Percentiles rank a stretch among this genome's conserved stretches.
phyloP scores from a whole-genome alignment of 768 basidiomycete genomes.

The Collybia nuda region DNA sequence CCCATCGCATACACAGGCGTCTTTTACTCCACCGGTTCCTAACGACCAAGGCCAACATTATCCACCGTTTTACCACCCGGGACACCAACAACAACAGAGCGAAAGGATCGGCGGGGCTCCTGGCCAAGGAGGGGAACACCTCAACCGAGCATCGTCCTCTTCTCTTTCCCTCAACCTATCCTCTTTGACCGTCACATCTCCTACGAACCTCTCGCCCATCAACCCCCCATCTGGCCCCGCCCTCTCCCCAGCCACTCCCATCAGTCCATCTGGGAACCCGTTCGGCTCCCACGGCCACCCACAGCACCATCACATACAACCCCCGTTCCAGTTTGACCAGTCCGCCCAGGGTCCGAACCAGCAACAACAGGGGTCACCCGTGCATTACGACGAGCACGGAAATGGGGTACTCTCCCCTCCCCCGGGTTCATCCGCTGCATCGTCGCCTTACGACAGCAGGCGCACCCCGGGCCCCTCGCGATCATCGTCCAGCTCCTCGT shows the following conservation, averaged over 20 bases:
- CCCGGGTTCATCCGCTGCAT: conserved; percentile 16
- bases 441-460: conserved; percentile 27
- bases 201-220: conserved; percentile 64
- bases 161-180: conserved; percentile 65
- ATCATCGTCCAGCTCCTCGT: conserved; percentile 51
- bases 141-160: conserved; percentile 23
- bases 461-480: conserved; percentile 25
- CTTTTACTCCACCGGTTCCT: background rate
- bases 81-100: background rate
- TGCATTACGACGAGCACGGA: conserved; percentile 26
- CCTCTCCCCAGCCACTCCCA: conserved; percentile 57
- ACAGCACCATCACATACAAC: conserved; percentile 39
- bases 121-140: background rate
- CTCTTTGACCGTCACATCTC: conserved; percentile 64
- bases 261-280: conserved; percentile 49
- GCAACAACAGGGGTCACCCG: conserved; percentile 24
- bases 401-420: conserved; percentile 9
- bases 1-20: background rate
- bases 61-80: background rate
- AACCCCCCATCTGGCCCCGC: conserved; percentile 42
- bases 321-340: conserved; percentile 54
- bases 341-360: conserved; percentile 23
- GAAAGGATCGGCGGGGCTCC: background rate
- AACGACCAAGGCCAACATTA: background rate
- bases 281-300: conserved; percentile 37